Base-by-base conservation (phyloP, 345 rosid species). In the Pseudoturritis turrita region DNA sequence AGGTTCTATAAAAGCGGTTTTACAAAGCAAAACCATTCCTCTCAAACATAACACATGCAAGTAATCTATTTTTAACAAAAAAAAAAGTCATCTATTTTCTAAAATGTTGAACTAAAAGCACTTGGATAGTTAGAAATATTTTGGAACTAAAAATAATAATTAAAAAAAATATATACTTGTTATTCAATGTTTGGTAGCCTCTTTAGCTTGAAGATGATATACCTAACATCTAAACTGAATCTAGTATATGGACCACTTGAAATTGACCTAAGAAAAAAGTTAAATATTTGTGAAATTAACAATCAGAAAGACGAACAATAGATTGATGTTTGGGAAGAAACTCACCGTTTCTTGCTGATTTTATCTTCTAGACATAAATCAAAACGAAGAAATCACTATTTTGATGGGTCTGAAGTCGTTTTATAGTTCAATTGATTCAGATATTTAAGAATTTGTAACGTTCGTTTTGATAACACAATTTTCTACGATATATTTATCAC, bases 181-280 rank as follows among this genome's bases (percentile, higher is more conserved):
- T 46, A 19, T 73, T 50, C 31, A 39, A 50, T 50, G 73, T 50
- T 74, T 74, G 73, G 68, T 66, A 66, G 61, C 21, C 21, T 7
- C 40, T 60, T 58, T 67, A 41, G 68, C 29, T 66, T 39, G 54
- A 56, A 66, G 62, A 58, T 39, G 72, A 44, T 66, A 31, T n/a
- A 74, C 78, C 78, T 74, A 66, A 65, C 71, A 46, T 12, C 12
- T 36, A 52, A 66, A 45, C 29, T 58, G 15, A 66, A 40, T 47
- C 17, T 40, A 51, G 28, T 45, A 65, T 66, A 65, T 66, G 55
- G 68, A 50, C 72, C 45, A 57, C 55, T 40, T 49, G 11, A 65
- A 29, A 39, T 49, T 29, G 60, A 58, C 62, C 36, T 28, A 56
- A 55, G 18, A n/a, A 25, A n/a, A 15, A 57, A 54, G 18, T 29